These are phyloP conservation scores for Fermentozyma sake DNA, from an alignment of 1,139 yeast species.

Conservation along the genomic window DNA sequence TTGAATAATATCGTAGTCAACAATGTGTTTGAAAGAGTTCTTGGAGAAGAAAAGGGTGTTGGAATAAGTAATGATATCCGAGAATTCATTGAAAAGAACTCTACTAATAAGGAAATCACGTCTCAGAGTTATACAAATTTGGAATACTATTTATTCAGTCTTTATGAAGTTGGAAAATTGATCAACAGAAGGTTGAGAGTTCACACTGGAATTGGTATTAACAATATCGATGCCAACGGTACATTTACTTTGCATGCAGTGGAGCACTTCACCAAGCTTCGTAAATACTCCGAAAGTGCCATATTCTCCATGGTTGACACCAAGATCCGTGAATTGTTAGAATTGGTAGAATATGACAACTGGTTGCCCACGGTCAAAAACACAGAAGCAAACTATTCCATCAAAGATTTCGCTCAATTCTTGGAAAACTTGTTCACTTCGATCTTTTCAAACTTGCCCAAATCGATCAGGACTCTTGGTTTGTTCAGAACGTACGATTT, in stretches of 20 bases:
- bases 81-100: constrained; percentile 52
- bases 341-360: constrained; percentile 85
- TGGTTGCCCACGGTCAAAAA: constrained; percentile 44
- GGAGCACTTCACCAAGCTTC: constrained; percentile 52
- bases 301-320: constrained; percentile 77
- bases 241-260: constrained; percentile 40
- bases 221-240: constrained; percentile 33
- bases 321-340: constrained; percentile 75
- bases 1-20: constrained; percentile 48
- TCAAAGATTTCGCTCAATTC: constrained; percentile 84
- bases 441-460: constrained; percentile 80
- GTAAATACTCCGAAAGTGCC: constrained; percentile 75
- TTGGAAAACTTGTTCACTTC: constrained; percentile 83
- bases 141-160: constrained; percentile 72
- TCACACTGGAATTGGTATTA: constrained; percentile 51
- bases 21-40: constrained; percentile 62
- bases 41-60: constrained; percentile 45
- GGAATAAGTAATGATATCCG: constrained; percentile 67
- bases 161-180: constrained; percentile 51
- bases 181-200: constrained; percentile 41
- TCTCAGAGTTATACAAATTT: constrained; percentile 86
- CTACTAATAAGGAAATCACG: constrained; percentile 81
- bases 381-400: constrained; percentile 65
- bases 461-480: constrained; percentile 70
- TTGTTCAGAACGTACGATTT: constrained; percentile 85